phyloP scores from a whole-genome alignment of 2,329 filamentous ascomycete species.

The Leptosphaerulina australis region DNA sequence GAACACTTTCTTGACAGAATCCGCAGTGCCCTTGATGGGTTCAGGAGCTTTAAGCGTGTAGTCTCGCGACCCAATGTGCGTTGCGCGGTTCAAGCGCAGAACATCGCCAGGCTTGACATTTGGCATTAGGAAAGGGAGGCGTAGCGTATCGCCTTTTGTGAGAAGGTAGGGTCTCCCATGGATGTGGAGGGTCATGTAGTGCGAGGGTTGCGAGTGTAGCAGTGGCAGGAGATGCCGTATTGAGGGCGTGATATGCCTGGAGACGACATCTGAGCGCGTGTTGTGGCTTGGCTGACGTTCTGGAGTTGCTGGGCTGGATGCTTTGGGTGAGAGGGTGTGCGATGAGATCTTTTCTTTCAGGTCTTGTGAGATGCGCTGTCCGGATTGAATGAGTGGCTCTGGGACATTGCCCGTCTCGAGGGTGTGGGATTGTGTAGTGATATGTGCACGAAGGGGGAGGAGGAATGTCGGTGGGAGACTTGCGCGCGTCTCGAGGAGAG shows the following conservation, averaged over 20 bases:
- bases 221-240: constrained; percentile 70
- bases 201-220: constrained; percentile 72
- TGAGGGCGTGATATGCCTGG: constrained; percentile 57
- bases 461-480: constrained; percentile 55
- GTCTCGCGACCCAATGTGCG: constrained; percentile 81
- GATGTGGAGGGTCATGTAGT: constrained; percentile 82
- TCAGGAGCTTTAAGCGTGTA: constrained; percentile 74
- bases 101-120: constrained; percentile 73
- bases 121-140: constrained; percentile 58
- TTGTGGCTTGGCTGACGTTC: constrained; percentile 25
- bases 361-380: constrained; percentile 44
- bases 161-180: constrained; percentile 81
- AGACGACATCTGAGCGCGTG: constrained; percentile 35
- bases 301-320: constrained; percentile 21
- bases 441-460: constrained; percentile 57
- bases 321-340: constrained; percentile 22
- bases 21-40: constrained; percentile 37
- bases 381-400: constrained; percentile 56
- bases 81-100: constrained; percentile 84
- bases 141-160: constrained; percentile 60
- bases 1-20: constrained; percentile 47
- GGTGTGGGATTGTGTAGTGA: constrained; percentile 51
- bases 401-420: constrained; percentile 47
- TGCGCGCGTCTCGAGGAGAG: constrained; percentile 65
- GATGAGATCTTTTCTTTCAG: constrained; percentile 31